A percentile compares a stretch with the other conserved stretches of the same genome.
These are phyloP conservation scores for Carex arenaria DNA, from an alignment of 202 grass and related monocot species.

Conservation along the genomic window DNA sequence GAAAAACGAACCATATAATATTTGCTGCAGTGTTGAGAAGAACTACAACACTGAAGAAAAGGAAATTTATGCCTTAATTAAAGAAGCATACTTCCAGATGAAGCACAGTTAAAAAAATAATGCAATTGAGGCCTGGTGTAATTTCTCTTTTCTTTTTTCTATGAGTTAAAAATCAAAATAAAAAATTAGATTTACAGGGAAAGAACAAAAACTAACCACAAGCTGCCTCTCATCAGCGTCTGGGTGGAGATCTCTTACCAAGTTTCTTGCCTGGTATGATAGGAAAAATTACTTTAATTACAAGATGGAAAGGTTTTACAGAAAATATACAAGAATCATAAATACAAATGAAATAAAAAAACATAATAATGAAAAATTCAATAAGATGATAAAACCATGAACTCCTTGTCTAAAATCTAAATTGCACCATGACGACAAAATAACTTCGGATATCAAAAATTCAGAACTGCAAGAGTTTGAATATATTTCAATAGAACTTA, in stretches of 20 bases:
- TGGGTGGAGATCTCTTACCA: background rate
- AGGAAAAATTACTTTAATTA: background rate
- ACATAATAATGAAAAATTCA: background rate
- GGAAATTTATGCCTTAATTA: background rate
- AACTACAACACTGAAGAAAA: background rate
- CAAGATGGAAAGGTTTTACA: background rate
- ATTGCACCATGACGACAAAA: background rate
- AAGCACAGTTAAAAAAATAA: background rate
- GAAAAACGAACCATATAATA: background rate
- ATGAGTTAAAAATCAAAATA: background rate
- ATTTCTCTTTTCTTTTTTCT: background rate
- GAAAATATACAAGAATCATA: conserved; percentile 2
- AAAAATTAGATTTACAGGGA: background rate
- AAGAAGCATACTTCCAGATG: background rate
- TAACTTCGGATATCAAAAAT: background rate
- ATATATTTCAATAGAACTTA: background rate
- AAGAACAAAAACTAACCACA: conserved; percentile 6
- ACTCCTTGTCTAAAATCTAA: background rate
- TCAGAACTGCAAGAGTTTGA: background rate
- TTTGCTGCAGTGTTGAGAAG: background rate
- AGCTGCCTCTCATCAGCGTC: background rate
- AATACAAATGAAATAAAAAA: background rate
- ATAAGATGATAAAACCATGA: background rate
- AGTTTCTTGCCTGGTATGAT: background rate
- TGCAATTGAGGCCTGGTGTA: background rate